These are phyloP conservation scores for Adansonia digitata DNA, from an alignment of 345 rosid species.

Conservation along the genomic window DNA sequence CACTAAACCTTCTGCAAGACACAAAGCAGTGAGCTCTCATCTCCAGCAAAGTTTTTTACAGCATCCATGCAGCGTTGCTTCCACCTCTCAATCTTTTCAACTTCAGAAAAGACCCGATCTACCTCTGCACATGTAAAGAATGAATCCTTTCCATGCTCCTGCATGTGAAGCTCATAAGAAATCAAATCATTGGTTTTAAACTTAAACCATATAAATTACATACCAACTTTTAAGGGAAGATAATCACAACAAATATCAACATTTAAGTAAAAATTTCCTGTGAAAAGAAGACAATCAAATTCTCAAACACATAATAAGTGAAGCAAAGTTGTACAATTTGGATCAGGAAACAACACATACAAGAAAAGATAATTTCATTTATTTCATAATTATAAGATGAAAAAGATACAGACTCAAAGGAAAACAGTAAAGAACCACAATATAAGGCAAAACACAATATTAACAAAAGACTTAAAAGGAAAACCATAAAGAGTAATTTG, in stretches of 20 bases:
- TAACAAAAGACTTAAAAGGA: not conserved
- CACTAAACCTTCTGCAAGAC: slow-evolving; percentile 44
- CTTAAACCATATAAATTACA: not conserved
- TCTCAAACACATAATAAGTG: not conserved
- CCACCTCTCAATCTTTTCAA: slow-evolving; percentile 59
- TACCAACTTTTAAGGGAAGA: not conserved
- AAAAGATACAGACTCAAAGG: no score
- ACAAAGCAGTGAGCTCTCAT: slow-evolving; percentile 26
- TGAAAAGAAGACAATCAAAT: not conserved
- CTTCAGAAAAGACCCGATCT: slow-evolving; percentile 43
- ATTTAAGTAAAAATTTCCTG: not conserved
- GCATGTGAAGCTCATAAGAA: slow-evolving; percentile 14
- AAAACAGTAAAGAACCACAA: no score
- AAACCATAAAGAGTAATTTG: not conserved
- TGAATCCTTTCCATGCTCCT: slow-evolving; percentile 46
- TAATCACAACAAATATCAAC: not conserved
- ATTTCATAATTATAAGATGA: not conserved
- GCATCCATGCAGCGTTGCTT: slow-evolving; percentile 33
- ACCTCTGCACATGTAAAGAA: slow-evolving; percentile 53
- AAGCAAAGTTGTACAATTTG: not conserved
- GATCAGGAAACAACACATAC: not conserved
- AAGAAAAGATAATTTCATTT: not conserved
- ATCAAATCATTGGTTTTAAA: not conserved
- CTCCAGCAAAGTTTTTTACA: slow-evolving; percentile 28
- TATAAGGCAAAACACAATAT: not conserved